A percentile compares a stretch with the other conserved stretches of the same genome.
phyloP scores from a whole-genome alignment of 2,329 filamentous ascomycete genomes.

The Ophiostoma triangulosporum region DNA sequence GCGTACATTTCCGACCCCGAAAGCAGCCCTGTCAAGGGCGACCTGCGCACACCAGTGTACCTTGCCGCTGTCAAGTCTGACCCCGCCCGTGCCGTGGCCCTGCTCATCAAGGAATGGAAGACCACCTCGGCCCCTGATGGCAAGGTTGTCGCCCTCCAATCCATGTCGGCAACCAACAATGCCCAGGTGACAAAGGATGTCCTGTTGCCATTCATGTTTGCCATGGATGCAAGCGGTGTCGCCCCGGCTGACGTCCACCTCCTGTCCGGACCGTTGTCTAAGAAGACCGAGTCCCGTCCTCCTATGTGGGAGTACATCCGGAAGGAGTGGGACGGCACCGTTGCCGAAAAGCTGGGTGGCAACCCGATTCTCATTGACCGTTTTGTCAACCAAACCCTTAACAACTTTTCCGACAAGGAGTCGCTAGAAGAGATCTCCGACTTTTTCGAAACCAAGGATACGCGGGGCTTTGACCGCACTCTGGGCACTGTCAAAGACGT shows the following conservation, averaged over 20 bases:
- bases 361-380: constrained; percentile 86
- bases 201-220: constrained; percentile 68
- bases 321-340: constrained; percentile 58
- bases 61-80: constrained; percentile 59
- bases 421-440: constrained; percentile 61
- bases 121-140: constrained; percentile 77
- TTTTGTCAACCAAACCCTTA: constrained; percentile 66
- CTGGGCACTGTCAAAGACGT: constrained; percentile 76
- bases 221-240: constrained; percentile 46
- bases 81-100: constrained; percentile 53
- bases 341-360: constrained; percentile 53
- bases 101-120: constrained; percentile 74
- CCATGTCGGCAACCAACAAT: constrained; percentile 62
- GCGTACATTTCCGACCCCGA: constrained; percentile 62
- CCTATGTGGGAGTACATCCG: constrained; percentile 79
- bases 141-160: constrained; percentile 69
- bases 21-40: constrained; percentile 59
- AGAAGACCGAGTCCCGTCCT: constrained; percentile 58
- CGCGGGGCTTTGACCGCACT: constrained; percentile 71
- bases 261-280: constrained; percentile 57
- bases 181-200: constrained; percentile 49
- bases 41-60: constrained; percentile 69
- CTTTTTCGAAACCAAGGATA: constrained; percentile 84
- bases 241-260: constrained; percentile 79
- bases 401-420: constrained; percentile 60